Conservation (phyloP, 768 basidiomycete genomes). For the Coprinopsis marcescibilis region DNA sequence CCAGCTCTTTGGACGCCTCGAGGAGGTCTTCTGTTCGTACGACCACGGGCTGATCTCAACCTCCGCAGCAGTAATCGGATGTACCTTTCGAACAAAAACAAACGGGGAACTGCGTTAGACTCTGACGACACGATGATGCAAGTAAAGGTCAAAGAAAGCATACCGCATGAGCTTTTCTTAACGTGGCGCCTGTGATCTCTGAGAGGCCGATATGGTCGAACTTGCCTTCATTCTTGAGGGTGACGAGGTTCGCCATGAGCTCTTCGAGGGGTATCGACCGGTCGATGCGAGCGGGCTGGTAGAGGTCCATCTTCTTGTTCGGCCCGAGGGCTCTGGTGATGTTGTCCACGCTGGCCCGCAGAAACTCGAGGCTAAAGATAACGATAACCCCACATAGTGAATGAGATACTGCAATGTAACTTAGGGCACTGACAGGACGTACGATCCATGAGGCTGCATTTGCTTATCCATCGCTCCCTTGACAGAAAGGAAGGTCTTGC, state of each 20-base stretch:
- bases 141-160: constrained; percentile 18
- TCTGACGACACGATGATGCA: too few species aligned
- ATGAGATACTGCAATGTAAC: too few species aligned
- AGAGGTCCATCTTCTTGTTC: constrained; percentile 55
- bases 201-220: constrained; percentile 57
- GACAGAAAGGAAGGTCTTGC: constrained; percentile 9
- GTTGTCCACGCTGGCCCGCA: constrained; percentile 32
- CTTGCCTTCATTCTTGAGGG: constrained; percentile 47
- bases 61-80: constrained; percentile 54
- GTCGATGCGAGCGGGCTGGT: constrained; percentile 47
- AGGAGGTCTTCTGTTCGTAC: constrained; percentile 51
- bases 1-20: constrained; percentile 45
- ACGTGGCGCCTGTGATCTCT: constrained; percentile 44
- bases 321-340: constrained; percentile 41
- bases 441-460: background rate
- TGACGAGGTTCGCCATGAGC: constrained; percentile 32
- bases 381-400: background rate
- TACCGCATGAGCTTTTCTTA: constrained; percentile 31
- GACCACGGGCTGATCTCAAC: constrained; percentile 64
- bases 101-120: too few species aligned
- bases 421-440: too few species aligned
- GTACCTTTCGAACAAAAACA: constrained; percentile 33
- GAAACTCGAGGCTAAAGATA: constrained; percentile 3
- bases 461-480: constrained; percentile 3
- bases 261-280: constrained; percentile 40